Evolutionary conservation across 257 asterid species (phyloP), one percentile per base, ranked within the genome.

Genomic region (Salvia splendens): DNA sequence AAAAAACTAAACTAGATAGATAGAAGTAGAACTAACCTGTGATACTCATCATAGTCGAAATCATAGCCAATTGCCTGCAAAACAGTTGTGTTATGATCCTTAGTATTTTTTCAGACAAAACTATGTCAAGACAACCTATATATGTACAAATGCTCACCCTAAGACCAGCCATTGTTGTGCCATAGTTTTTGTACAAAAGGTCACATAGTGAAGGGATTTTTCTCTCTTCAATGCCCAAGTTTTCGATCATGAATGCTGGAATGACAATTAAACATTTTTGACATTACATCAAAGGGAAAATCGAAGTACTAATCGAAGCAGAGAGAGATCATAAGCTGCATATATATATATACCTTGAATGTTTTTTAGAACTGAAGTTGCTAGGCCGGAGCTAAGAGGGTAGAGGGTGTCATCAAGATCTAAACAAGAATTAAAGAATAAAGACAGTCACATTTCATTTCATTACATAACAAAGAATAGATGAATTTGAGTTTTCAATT

Each of bases 121-220:
- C 9, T n/a, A 5, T 16, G 33, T 50, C 20, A 42, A 41, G 51
- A 24, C 8, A 24, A 53, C 59, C 30, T 24, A 24, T 24, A 2
- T 9, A 30, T 61, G 47, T 3, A 5, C 1, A 59, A 12, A 35
- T 3, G 9, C 82, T 69, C 74, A 92, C 98, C 85, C 97, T 73
- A 47, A 92, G 98, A 53, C 98, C 98, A 0, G 98, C 98, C 98
- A 92, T 89, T 65, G 98, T 89, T 16, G 97, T 92, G 61, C 98
- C 98, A 65, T 92, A 92, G 71, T 89, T 83, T 70, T 86, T 92
- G 72, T 89, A 92, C 54, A 87, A 76, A 54, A 87, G 83, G 73
- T 85, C 76, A 56, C 97, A 80, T 69, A 92, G 60, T 6, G 78
- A 87, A 42, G 51, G 61, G 33, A 87, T 82, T 78, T 83, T 85